Base-by-base conservation (phyloP, 2,329 filamentous ascomycete genomes). In the Fusarium robinianum region DNA sequence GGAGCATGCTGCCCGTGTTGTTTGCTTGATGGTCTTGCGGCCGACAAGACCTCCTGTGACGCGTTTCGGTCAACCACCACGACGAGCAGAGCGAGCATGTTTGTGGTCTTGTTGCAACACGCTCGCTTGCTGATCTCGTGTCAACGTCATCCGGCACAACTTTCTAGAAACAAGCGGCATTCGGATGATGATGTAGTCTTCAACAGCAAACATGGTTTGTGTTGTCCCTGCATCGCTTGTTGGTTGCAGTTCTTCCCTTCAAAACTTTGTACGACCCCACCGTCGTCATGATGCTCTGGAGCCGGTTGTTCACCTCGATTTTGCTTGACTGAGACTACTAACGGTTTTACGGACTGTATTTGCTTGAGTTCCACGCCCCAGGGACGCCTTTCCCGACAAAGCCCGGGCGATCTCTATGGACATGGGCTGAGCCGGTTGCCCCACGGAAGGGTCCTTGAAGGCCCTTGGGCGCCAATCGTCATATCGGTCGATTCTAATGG, bases 301-400 rank as follows among this genome's bases (percentile, higher is more conserved):
- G 26, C 22, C 30, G 34, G 32, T 39, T 27, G 35, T 30, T 15
- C 35, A 17, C 14, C 30, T 25, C 16, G 32, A 30, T 27, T 19
- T n/a, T 27, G 32, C 36, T 29, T 18, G 14, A n/a, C 29, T 26
- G 26, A 53, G 22, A 8, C 27, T 35, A 46, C 47, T 34, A 51
- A 51, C 51, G 44, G 37, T 46, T 55, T 48, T 54, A 34, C 18
- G 25, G 33, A 38, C 41, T n/a, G 16, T 19, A 51, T 48, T 55
- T 27, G 46, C 21, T 23, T 32, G 37, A 40, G 36, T 24, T 27
- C 38, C n/a, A 33, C 19, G 29, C 39, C 38, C 41, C 17, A 24
- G 29, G 30, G 21, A n/a, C n/a, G n/a, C 24, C 17, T 19, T 31
- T 16, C 15, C 27, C 29, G 19, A 25, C 18, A 17, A 31, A 21